Conservation (phyloP, 345 rosid species). For the Citrus inodora region DNA sequence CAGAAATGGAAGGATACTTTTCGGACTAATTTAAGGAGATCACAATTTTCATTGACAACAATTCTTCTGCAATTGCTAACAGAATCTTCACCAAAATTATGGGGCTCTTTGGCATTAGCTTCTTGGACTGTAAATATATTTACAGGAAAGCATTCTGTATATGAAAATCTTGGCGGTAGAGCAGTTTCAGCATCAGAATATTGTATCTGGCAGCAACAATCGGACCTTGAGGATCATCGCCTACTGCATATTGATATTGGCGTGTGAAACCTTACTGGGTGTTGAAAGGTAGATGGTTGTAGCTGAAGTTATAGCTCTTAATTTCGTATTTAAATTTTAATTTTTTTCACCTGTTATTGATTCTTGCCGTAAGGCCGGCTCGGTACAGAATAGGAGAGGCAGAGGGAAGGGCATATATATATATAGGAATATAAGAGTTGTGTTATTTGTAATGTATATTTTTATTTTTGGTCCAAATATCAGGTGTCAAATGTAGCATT, state of each 20-base stretch:
- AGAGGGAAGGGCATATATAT: background rate
- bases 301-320: too few relatives aligned
- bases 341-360: background rate
- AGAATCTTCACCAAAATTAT: background rate
- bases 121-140: background rate
- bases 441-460: background rate
- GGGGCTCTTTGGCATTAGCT: background rate
- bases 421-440: background rate
- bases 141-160: constrained; percentile 1
- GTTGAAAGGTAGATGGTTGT: background rate
- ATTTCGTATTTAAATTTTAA: too few relatives aligned
- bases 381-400: background rate
- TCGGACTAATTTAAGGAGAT: constrained; percentile 31
- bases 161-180: background rate
- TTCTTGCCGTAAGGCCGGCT: constrained; percentile 15
- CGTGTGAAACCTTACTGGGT: background rate
- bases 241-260: background rate
- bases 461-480: background rate
- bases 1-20: constrained; percentile 38
- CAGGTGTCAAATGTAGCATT: background rate
- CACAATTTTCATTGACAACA: background rate
- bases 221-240: background rate
- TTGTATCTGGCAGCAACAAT: constrained; percentile 13
- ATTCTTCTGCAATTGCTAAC: background rate
- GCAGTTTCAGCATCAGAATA: background rate